A percentile compares a stretch with the other conserved stretches of the same genome.
phyloP scores from a whole-genome alignment of 805 yeast species.

The Teunomyces aglyptinius region DNA sequence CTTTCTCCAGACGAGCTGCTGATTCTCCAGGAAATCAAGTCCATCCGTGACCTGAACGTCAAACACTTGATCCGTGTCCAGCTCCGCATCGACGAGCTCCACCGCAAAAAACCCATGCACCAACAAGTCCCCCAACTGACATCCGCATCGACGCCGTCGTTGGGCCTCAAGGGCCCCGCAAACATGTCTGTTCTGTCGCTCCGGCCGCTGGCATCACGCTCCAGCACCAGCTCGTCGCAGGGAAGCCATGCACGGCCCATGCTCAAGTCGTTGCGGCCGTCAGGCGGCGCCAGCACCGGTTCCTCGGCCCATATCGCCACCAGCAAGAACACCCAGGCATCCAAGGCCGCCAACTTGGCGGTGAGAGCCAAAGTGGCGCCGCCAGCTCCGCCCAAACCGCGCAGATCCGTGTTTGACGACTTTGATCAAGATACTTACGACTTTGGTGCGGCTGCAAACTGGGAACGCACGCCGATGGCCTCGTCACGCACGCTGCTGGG shows the following conservation, averaged over 20 bases:
- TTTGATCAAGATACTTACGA: constrained; percentile 35
- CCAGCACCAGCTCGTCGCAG: neutral
- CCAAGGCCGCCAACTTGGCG: constrained; percentile 33
- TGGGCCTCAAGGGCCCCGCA: neutral
- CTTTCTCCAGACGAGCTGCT: constrained; percentile 22
- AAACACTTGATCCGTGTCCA: constrained; percentile 42
- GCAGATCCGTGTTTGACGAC: constrained; percentile 27
- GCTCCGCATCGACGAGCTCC: constrained; percentile 37
- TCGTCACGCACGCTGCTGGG: constrained; percentile 7
- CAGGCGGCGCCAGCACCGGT: constrained; percentile 2
- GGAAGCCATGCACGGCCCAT: constrained; percentile 18
- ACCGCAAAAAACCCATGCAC: constrained; percentile 17
- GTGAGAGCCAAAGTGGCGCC: constrained; percentile 14
- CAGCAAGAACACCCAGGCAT: constrained; percentile 17
- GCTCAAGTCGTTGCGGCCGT: constrained; percentile 32
- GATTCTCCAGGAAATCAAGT: constrained; percentile 31
- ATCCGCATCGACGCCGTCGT: neutral
- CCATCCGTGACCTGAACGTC: constrained; percentile 42
- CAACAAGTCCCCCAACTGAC: neutral
- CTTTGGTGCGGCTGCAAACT: constrained; percentile 4
- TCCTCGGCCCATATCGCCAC: neutral
- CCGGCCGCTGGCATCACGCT: constrained; percentile 5
- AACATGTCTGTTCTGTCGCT: constrained; percentile 18
- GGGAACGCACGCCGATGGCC: constrained; percentile 4
- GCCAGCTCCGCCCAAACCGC: neutral